These are phyloP conservation scores for Fusarium azukiicola DNA, from an alignment of 2,329 filamentous ascomycete species.

Conservation along the genomic window DNA sequence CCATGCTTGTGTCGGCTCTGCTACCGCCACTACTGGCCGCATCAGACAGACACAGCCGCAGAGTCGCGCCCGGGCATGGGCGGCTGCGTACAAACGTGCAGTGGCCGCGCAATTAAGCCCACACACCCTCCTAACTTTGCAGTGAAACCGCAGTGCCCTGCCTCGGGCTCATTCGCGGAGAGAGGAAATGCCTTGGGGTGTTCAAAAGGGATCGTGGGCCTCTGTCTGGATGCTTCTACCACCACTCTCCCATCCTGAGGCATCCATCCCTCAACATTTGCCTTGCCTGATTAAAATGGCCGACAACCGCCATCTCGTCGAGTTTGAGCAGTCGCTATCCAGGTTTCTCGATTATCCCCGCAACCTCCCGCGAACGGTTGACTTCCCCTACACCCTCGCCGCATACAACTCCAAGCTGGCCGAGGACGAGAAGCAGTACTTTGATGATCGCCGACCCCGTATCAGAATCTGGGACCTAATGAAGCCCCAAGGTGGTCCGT, in stretches of 20 bases:
- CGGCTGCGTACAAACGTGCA: not conserved
- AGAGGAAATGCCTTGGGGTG: not conserved
- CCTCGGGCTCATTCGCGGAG: not conserved
- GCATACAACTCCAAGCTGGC: slow-evolving; percentile 14
- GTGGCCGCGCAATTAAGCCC: not conserved
- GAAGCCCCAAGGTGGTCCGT: slow-evolving; percentile 18
- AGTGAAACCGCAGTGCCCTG: not conserved
- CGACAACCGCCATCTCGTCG: not conserved
- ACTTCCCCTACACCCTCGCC: slow-evolving; percentile 15
- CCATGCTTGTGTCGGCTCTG: not conserved
- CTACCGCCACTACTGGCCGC: not conserved
- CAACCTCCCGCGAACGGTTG: slow-evolving; percentile 23
- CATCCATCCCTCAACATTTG: not conserved
- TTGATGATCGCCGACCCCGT: not conserved
- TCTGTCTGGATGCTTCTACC: not conserved
- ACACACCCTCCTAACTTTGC: not conserved
- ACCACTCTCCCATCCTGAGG: not conserved
- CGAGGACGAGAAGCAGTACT: not conserved
- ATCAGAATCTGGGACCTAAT: slow-evolving; percentile 22
- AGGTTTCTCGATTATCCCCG: slow-evolving; percentile 15
- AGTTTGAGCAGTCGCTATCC: slow-evolving; percentile 3
- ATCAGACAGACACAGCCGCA: not conserved
- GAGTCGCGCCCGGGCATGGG: not conserved
- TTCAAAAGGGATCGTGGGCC: not conserved
- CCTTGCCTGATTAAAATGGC: not conserved